Evolutionary conservation across 208 protist species (phyloP), one percentile per base, ranked within the genome.

Genomic region (Novymonas esmeraldas): DNA sequence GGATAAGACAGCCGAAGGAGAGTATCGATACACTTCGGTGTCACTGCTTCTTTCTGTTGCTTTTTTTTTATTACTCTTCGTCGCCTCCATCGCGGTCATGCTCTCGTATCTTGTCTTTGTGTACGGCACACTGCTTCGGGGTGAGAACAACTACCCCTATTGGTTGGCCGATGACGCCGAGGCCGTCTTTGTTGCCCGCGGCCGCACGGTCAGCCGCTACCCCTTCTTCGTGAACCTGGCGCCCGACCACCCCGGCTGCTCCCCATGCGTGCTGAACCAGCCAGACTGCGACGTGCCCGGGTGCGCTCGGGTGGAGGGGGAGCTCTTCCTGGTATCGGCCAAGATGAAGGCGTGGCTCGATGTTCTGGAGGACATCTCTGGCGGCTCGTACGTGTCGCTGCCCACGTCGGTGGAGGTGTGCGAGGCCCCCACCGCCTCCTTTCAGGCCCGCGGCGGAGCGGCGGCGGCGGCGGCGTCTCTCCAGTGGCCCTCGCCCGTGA

Each of bases 121-220:
- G 22, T 88, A 89, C 70, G 86, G 86, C 28, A 90, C 86, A 57
- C 78, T 92, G 29, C 74, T 79, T 66, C 76, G 86, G 10, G 80
- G 80, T 1, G 78, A 92, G 70, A 90, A 81, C 60, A 73, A 92
- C 67, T 92, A 92, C 64, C 60, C 78, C 7, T 87, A 77, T 52
- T 92, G 86, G 84, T 60, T 92, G 49, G 86, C 78, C 2, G 68
- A 89, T 51, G 71, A 66, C 9, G 22, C 52, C 9, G 70, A 86
- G 50, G 77, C 83, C 10, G 44, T 64, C 20, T 92, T 89, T 52
- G 55, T 92, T 16, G 68, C 71, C 6, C 63, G 57, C 36, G 83
- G 72, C 18, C 56, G 65, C 26, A 92, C 86, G 3, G 45, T 67
- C 10, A 61, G 73, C 24, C 71, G 73, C 29, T 90, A 89, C 58